Percentiles rank a stretch among this genome's conserved stretches.
phyloP scores from a whole-genome alignment of 768 basidiomycete species.

The Lepiota brunneoincarnata region DNA sequence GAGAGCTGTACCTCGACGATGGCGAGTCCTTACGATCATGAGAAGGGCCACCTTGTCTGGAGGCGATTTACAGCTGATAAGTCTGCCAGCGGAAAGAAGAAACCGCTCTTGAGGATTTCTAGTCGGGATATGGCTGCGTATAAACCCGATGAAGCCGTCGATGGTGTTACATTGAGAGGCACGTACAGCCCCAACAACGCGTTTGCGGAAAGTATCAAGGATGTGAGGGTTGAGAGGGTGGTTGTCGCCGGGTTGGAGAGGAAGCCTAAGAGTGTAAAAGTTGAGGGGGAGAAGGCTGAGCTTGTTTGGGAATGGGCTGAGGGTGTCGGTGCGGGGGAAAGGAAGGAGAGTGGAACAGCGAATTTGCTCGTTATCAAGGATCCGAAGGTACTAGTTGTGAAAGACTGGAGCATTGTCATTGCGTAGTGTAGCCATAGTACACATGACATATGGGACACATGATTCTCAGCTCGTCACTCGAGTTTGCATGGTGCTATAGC shows the following conservation, averaged over 20 bases:
- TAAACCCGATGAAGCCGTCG: conserved; percentile 45
- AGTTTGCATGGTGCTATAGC: too few relatives aligned
- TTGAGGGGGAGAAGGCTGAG: conserved; percentile 39
- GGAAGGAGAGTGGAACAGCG: conserved; percentile 56
- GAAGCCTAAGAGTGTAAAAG: conserved; percentile 61
- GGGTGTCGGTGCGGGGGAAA: conserved; percentile 54
- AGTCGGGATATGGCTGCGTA: conserved; percentile 53
- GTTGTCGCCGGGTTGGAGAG: conserved; percentile 69
- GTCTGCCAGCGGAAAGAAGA: conserved; percentile 32
- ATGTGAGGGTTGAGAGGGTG: conserved; percentile 80
- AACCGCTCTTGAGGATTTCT: conserved; percentile 41
- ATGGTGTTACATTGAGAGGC: conserved; percentile 41
- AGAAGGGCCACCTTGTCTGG: conserved; percentile 81
- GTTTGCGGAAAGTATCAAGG: conserved; percentile 63
- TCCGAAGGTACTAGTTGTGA: conserved; percentile 53
- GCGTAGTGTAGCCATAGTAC: too few relatives aligned
- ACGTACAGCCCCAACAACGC: conserved; percentile 56
- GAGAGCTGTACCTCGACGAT: conserved; percentile 95
- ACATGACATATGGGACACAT: too few relatives aligned
- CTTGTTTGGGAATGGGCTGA: conserved; percentile 68
- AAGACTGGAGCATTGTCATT: conserved; percentile 63
- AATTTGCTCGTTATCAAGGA: conserved; percentile 77
- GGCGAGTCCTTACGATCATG: conserved; percentile 80
- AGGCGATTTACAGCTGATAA: conserved; percentile 65
- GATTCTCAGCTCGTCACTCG: too few relatives aligned